Percentiles rank a stretch among this genome's conserved stretches.
Conservation (phyloP, 257 asterid species). For the Leptodermis oblonga region DNA sequence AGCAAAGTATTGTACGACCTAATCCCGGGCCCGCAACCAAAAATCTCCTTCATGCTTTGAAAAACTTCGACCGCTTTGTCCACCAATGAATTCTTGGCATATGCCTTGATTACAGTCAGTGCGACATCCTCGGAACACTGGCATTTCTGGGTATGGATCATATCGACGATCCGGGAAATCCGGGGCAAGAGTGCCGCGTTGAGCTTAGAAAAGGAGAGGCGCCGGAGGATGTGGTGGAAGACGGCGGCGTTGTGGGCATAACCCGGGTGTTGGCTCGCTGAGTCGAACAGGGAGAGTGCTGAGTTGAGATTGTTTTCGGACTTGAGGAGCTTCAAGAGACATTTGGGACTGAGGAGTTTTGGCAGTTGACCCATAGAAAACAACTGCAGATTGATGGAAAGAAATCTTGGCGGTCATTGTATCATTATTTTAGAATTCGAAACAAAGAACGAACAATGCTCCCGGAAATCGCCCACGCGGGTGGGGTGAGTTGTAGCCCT, state of each 20-base stretch:
- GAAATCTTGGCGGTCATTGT: not conserved
- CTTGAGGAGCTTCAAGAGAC: slow-evolving; percentile 55
- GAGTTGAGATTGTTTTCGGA: slow-evolving; percentile 52
- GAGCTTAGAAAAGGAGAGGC: slow-evolving; percentile 49
- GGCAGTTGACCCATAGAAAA: slow-evolving; percentile 32
- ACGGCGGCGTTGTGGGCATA: slow-evolving; percentile 48
- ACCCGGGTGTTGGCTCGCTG: slow-evolving; percentile 48
- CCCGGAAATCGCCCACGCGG: not conserved
- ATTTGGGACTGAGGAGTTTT: slow-evolving; percentile 44
- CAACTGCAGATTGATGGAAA: not conserved
- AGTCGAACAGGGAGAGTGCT: slow-evolving; percentile 58
- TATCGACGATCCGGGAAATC: slow-evolving; percentile 43
- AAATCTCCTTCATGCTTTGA: slow-evolving; percentile 61
- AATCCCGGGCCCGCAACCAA: slow-evolving; percentile 69
- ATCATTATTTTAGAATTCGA: not conserved
- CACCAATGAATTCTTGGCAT: slow-evolving; percentile 48
- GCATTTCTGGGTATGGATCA: slow-evolving; percentile 47
- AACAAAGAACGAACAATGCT: not conserved
- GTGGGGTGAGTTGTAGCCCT: not conserved
- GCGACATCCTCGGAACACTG: slow-evolving; percentile 66
- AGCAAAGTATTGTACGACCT: slow-evolving; percentile 70
- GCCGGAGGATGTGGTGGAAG: slow-evolving; percentile 75
- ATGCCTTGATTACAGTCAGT: slow-evolving; percentile 52
- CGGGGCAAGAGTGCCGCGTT: slow-evolving; percentile 32
- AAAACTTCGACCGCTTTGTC: slow-evolving; percentile 61